Base-by-base conservation (phyloP, 306 rosid genomes). In the Cajanus cajan region DNA sequence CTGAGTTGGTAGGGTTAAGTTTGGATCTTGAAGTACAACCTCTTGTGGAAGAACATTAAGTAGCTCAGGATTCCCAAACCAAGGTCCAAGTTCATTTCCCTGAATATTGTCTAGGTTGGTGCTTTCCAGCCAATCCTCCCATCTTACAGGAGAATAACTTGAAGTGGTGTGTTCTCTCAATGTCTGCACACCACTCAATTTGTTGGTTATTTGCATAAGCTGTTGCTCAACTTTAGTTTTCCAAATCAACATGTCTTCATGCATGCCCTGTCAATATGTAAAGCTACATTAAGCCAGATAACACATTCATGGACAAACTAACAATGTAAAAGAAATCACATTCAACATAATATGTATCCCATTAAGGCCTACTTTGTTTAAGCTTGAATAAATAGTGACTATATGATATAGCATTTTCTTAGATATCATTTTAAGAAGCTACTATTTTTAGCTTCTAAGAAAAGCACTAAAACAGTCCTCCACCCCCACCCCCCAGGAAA, bases 111-210 rank as follows among this genome's bases (percentile, higher is more conserved):
- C 85, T n/a, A 86, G 78, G 74, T 80, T 85, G 78, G 80, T 73
- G 81, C 81, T 81, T 68, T 87, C 93, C 45, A 89, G 59, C 93
- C 91, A 90, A 73, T 90, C 89, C 74, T 88, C 84, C 95, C 92
- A 90, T 59, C 74, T 74, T 67, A 84, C 86, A 18, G 87, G 76
- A 61, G 78, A 84, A 64, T 83, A 80, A 59, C 84, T 84, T 36
- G 57, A 52, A 31, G 72, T 34, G 73, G 81, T 55, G 41, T 16
- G 31, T 73, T 78, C 90, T 75, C 71, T 83, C 21, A 77, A 39
- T 55, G 66, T 75, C 48, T 70, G 86, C 45, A 83, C 55, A 57
- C 81, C 31, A 34, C 83, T 79, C 82, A 85, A 41, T 18, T 84
- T 79, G 71, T 70, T 87, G 68, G 79, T 69, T 68, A 80, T 82